Evolutionary conservation across 768 basidiomycete genomes (phyloP), one percentile per base, ranked within the genome.

Genomic region (Boletellus emodensis): DNA sequence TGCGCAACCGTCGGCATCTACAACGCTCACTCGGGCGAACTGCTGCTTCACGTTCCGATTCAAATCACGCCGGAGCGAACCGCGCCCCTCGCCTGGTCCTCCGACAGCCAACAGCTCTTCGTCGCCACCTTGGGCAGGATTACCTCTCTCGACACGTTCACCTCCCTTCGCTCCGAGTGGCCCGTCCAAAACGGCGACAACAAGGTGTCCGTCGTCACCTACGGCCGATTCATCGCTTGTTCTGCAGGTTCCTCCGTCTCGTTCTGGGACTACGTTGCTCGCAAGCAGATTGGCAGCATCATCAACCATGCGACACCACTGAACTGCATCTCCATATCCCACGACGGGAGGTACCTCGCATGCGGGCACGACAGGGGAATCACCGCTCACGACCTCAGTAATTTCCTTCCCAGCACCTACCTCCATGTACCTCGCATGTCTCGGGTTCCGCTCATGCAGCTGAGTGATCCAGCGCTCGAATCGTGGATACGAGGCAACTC

Each of bases 261-360:
- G 12, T 44, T 55, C n/a, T 55, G 49, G 54, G 50, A 55, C 26
- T 40, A 37, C 4, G 17, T 36, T 13, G 43, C 50, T 10, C 32
- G 36, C 24, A 36, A 35, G 5, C 36, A 22, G 18, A 41, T 47
- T 37, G 36, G 41, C 34, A 28, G 2, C 18, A 11, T 37, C 48
- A 9, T 49, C 41, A 6, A 22, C 18, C 40, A 43, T 15, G 1
- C 40, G 2, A 15, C 32, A 4, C 10, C 8, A 1, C 22, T 49
- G 1, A n/a, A 10, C 8, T 40, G 20, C 24, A 34, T 55, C n/a
- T 12, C 54, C 7, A 32, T 55, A 30, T 55, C 54, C 20, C 32
- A 32, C 37, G 39, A 51, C 26, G 45, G 41, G 32, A 51, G 32
- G 49, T 51, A 51, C 33, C 49, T 55, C 15, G 53, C 44, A 34